Evolutionary conservation across 768 basidiomycete genomes (phyloP), one percentile per base, ranked within the genome.

Genomic region (Agrocybe chaxingu): DNA sequence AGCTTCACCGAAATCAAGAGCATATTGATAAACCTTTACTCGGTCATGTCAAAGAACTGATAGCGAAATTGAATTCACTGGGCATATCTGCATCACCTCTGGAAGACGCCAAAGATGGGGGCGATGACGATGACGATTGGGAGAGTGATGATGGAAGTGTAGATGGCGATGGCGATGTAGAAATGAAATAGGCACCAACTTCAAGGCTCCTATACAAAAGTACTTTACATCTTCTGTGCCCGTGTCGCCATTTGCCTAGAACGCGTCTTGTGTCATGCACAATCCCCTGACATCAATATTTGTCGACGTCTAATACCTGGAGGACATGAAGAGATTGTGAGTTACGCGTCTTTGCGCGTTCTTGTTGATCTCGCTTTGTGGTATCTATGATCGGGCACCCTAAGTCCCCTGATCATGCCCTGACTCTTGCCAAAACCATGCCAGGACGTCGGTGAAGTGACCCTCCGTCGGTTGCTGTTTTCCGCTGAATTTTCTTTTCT

Each of bases 21-120:
- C 81, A 93, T 64, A 79, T 84, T 3, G 93, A 97, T 63, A 70
- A 72, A 51, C 89, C 87, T 13, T 65, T 96, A 45, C 73, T 91
- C 2, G 81, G 82, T 33, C 93, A 97, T 63, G 80, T 78, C 24
- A 68, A 77, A 44, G 93, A 94, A 56, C 76, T 97, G 41, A 76
- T 92, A 46, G 67, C 67, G 5, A 82, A 82, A 53, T 61, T 95
- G 50, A 84, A 91, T 42, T 73, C 70, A 4, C 67, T 82, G 39
- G 90, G 91, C 0, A 77, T 95, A 35, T 69, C 77, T 16, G 67
- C 84, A 0, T 85, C 85, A 7, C 75, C 82, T 0, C 65, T 75
- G 7, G 80, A 78, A n/a, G 84, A 78, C 8, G 81, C 68, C 30
- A 78, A 74, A 9, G 80, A 73, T 4, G 80, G 70, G 2, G 80